A percentile compares a stretch with the other conserved stretches of the same genome.
Evolutionary conservation across 306 rosid genomes (phyloP).

Genomic region (Trifolium dubium): DNA sequence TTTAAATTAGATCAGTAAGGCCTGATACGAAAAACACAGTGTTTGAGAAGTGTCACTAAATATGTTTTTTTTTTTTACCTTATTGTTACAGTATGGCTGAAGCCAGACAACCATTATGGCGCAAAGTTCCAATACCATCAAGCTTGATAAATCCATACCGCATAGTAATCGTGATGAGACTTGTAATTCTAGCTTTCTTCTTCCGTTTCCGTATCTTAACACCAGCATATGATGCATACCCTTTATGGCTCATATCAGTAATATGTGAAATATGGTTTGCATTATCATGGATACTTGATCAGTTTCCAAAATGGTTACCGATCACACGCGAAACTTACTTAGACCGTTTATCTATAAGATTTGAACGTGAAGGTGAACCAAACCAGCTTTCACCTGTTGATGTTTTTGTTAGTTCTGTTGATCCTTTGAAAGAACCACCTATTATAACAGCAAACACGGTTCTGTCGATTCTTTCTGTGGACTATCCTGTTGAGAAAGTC

Average conservation of each 20-base stretch:
- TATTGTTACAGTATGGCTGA: conserved; percentile 70
- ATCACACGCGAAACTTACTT: conserved; percentile 79
- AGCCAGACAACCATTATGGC: conserved; percentile 87
- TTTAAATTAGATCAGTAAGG: no score
- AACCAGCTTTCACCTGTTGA: conserved; percentile 53
- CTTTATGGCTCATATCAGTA: conserved; percentile 88
- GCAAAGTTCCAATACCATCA: conserved; percentile 58
- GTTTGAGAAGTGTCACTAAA: not conserved
- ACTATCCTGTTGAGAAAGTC: conserved; percentile 88
- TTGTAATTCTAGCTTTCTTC: conserved; percentile 51
- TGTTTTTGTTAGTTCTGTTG: conserved; percentile 86
- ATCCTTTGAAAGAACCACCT: conserved; percentile 94
- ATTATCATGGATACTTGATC: conserved; percentile 91
- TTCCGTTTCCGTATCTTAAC: conserved; percentile 57
- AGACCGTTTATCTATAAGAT: conserved; percentile 71
- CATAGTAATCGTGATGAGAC: conserved; percentile 54
- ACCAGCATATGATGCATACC: conserved; percentile 67
- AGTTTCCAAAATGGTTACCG: conserved; percentile 83
- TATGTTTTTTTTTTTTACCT: not conserved
- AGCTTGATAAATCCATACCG: conserved; percentile 59
- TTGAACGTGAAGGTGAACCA: conserved; percentile 66
- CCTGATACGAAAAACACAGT: no score
- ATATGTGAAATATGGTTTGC: conserved; percentile 95
- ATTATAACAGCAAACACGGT: conserved; percentile 91
- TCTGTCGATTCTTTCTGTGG: conserved; percentile 81